Percentiles rank a stretch among this genome's conserved stretches.
Evolutionary conservation across 2,329 filamentous ascomycete genomes (phyloP).

Genomic region (Graphium sp.): DNA sequence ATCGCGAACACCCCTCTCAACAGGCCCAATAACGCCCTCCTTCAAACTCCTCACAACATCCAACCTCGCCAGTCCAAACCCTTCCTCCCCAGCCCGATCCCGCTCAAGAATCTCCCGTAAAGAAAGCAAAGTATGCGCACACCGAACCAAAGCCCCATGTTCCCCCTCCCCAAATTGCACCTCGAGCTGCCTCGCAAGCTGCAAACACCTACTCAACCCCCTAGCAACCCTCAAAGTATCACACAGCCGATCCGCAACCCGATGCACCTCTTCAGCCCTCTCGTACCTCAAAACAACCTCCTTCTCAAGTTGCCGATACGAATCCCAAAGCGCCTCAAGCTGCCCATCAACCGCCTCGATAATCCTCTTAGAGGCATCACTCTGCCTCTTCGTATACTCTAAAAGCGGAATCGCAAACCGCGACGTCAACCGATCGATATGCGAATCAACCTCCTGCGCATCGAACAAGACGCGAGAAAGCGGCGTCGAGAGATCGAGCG

Average conservation of each 20-base stretch:
- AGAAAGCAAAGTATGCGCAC: slow-evolving; percentile 61
- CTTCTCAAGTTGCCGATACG: slow-evolving; percentile 70
- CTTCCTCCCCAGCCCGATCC: slow-evolving; percentile 55
- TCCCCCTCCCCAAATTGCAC: slow-evolving; percentile 73
- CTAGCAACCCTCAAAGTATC: slow-evolving; percentile 63
- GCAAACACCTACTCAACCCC: slow-evolving; percentile 61
- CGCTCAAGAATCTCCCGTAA: slow-evolving; percentile 57
- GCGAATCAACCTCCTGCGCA: slow-evolving; percentile 89
- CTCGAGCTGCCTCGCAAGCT: slow-evolving; percentile 73
- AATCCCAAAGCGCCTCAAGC: slow-evolving; percentile 63
- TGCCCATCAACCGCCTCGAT: slow-evolving; percentile 65
- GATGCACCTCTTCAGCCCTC: slow-evolving; percentile 65
- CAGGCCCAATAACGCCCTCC: slow-evolving; percentile 50
- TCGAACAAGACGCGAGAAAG: slow-evolving; percentile 90
- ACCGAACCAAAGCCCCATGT: slow-evolving; percentile 64
- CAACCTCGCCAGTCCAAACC: slow-evolving; percentile 57
- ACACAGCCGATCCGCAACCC: slow-evolving; percentile 64
- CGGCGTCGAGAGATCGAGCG: slow-evolving; percentile 85
- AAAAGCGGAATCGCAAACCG: slow-evolving; percentile 70
- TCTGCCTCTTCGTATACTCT: slow-evolving; percentile 58
- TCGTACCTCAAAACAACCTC: slow-evolving; percentile 79
- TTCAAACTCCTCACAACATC: slow-evolving; percentile 56
- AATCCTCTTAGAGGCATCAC: slow-evolving; percentile 53
- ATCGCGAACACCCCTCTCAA: slow-evolving; percentile 57
- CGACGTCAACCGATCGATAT: slow-evolving; percentile 80